Base-by-base conservation (phyloP, 2,329 filamentous ascomycete species). In the Aspergillus sp. region DNA sequence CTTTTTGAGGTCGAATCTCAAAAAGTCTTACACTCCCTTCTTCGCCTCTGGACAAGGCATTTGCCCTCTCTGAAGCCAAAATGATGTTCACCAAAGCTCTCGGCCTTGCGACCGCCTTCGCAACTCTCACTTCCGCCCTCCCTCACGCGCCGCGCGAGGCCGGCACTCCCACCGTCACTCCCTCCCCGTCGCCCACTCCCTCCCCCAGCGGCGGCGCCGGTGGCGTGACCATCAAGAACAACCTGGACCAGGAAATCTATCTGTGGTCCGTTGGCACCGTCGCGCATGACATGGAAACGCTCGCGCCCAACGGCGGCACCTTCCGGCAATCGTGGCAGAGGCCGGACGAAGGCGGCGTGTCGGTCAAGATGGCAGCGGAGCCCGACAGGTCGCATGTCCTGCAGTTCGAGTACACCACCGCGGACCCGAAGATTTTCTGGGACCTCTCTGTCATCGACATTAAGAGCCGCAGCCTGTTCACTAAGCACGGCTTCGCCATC, bases 271-370 rank as follows among this genome's bases (percentile, higher is more conserved):
- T 63, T 25, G 37, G 52, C 39, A 43, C 41, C 12, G 53, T 50
- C 35, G 53, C 53, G 30, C 5, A 22, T 22, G 34, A 51, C 33
- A 63, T 58, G 56, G 37, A 53, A 28, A 57, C 45, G 36, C 43
- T 64, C 34, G 30, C 39, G 19, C 44, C 52, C 41, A 41, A 39
- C 32, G 58, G 60, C 32, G 57, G 55, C 15, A 47, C 37, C 42
- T 60, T 55, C 50, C 35, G 41, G 3, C 58, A 63, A 40, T 26
- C 41, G 24, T 63, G 52, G 52, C 45, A 45, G 34, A 37, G 32
- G 40, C 60, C 58, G 48, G 54, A 58, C 40, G 60, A 58, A 27
- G 61, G 61, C 27, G 61, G 60, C 41, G 44, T 63, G 40, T 63
- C 59, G 29, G 61, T 64, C 51, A 64, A 64, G 54, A 45, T 64